phyloP scores from a whole-genome alignment of 192 early-diverging fungal genomes.

The Rhizophagus prolifer region DNA sequence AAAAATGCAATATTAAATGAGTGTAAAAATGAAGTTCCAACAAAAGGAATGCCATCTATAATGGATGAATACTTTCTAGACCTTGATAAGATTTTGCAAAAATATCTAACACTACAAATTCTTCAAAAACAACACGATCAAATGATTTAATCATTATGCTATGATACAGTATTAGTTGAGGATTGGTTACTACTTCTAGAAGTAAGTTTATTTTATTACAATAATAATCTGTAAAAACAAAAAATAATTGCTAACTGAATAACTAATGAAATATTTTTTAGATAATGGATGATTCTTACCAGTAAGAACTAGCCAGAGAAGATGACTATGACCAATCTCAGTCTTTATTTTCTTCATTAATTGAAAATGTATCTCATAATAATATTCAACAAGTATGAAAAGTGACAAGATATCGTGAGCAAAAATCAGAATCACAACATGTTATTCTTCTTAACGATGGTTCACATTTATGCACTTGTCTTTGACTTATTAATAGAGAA shows the following conservation, averaged over 20 bases:
- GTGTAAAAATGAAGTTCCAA: not conserved
- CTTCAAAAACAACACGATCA: not conserved
- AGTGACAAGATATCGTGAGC: not conserved
- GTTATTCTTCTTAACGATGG: not conserved
- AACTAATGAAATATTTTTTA: slow-evolving; percentile 13
- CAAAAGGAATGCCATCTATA: not conserved
- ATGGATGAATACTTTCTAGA: not conserved
- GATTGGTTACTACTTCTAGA: not conserved
- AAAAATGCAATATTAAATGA: not conserved
- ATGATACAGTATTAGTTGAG: not conserved
- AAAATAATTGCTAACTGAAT: too few species aligned
- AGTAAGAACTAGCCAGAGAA: not conserved
- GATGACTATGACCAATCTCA: not conserved
- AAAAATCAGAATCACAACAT: not conserved
- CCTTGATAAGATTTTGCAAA: too few species aligned
- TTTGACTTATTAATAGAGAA: not conserved
- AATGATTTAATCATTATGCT: not conserved
- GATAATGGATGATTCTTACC: not conserved
- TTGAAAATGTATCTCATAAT: not conserved
- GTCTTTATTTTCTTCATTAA: not conserved
- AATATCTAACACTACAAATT: not conserved
- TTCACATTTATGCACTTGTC: too few species aligned
- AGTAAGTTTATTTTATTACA: not conserved
- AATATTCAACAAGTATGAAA: not conserved
- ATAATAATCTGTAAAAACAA: too few species aligned